A percentile compares a stretch with the other conserved stretches of the same genome.
phyloP scores from a whole-genome alignment of 768 basidiomycete genomes.

The Dentipellis fragilis region DNA sequence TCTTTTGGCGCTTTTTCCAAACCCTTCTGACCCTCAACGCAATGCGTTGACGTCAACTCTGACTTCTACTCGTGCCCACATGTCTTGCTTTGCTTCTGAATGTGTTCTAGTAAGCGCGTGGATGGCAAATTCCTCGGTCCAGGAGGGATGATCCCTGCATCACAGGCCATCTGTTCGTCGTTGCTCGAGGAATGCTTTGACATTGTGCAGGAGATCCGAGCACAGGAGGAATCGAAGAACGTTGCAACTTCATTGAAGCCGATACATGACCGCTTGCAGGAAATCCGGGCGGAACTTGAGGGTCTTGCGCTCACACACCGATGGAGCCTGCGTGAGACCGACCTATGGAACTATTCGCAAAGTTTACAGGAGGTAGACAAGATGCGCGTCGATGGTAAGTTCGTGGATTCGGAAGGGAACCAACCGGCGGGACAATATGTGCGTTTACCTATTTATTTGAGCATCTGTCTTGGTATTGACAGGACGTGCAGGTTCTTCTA shows the following conservation, averaged over 20 bases:
- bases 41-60: neutral
- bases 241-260: slow-evolving; percentile 81
- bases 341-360: slow-evolving; percentile 87
- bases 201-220: slow-evolving; percentile 89
- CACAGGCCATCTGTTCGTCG: slow-evolving; percentile 86
- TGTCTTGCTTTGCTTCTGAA: slow-evolving; percentile 7
- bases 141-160: slow-evolving; percentile 80
- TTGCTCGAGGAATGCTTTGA: slow-evolving; percentile 96
- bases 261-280: slow-evolving; percentile 84
- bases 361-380: slow-evolving; percentile 94
- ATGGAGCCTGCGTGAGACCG: slow-evolving; percentile 93
- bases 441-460: slow-evolving; percentile 20
- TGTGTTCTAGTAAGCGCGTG: slow-evolving; percentile 62
- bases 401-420: slow-evolving; percentile 89
- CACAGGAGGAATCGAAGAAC: slow-evolving; percentile 82
- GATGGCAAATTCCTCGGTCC: slow-evolving; percentile 94
- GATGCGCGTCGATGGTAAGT: slow-evolving; percentile 96
- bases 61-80: slow-evolving; percentile 11
- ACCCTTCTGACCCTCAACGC: neutral
- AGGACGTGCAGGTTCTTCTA: slow-evolving; percentile 62
- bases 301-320: slow-evolving; percentile 88
- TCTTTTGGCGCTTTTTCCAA: neutral
- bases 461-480: slow-evolving; percentile 1
- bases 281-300: slow-evolving; percentile 83
- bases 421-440: slow-evolving; percentile 93